Percentiles rank a stretch among this genome's conserved stretches.
phyloP scores from a whole-genome alignment of 805 yeast species.

The Saccharomycopsis sp. region DNA sequence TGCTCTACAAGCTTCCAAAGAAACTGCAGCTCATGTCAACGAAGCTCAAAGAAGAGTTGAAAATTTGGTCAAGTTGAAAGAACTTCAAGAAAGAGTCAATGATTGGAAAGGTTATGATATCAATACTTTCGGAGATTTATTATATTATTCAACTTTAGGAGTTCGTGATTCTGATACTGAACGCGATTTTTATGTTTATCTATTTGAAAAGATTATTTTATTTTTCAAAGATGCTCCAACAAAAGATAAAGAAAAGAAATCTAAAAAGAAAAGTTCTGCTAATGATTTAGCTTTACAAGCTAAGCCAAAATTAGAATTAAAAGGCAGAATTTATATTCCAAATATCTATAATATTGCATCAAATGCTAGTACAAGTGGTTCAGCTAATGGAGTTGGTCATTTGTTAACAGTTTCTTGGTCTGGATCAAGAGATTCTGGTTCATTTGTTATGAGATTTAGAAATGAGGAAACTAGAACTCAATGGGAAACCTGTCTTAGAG shows the following conservation, averaged over 20 bases:
- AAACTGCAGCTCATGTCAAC: conserved; percentile 78
- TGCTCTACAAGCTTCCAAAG: conserved; percentile 68
- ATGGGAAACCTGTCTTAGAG: conserved; percentile 66
- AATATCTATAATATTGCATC: conserved; percentile 40
- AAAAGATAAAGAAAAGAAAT: conserved; percentile 32
- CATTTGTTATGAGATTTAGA: conserved; percentile 70
- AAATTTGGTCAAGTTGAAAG: conserved; percentile 60
- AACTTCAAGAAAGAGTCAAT: conserved; percentile 59
- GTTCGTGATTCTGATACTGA: conserved; percentile 64
- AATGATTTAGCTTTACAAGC: conserved; percentile 23
- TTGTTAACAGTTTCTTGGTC: conserved; percentile 65
- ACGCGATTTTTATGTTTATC: conserved; percentile 79
- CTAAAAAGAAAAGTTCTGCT: conserved; percentile 37
- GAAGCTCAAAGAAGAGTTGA: conserved; percentile 92
- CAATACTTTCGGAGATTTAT: conserved; percentile 72
- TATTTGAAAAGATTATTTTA: conserved; percentile 64
- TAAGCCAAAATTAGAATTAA: conserved; percentile 42
- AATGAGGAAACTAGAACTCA: conserved; percentile 75
- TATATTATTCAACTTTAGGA: conserved; percentile 62
- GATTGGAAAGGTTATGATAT: conserved; percentile 91
- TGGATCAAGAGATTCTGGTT: conserved; percentile 81
- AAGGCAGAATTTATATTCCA: conserved; percentile 74
- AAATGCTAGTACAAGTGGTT: conserved; percentile 16
- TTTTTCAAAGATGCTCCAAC: conserved; percentile 50
- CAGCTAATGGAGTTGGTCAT: conserved; percentile 35